A percentile compares a stretch with the other conserved stretches of the same genome.
Conservation (phyloP, 2,329 filamentous ascomycete species). For the Immersiporthe knoxdaviesiana region DNA sequence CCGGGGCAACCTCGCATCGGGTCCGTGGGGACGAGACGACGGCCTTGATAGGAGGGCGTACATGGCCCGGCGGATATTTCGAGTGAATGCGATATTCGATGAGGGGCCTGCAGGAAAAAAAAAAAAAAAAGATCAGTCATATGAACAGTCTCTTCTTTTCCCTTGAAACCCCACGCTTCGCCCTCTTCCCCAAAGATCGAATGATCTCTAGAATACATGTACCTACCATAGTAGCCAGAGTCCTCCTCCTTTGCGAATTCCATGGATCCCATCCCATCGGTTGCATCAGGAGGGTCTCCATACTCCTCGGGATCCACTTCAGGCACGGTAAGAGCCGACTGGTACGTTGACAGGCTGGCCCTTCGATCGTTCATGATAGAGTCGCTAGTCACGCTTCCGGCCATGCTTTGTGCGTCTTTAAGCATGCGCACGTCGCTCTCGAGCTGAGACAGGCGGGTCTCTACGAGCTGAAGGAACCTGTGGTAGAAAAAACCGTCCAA, state of each 20-base stretch:
- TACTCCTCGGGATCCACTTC: conserved; percentile 37
- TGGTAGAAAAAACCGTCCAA: neutral
- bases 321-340: conserved; percentile 30
- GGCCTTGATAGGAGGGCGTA: conserved; percentile 23
- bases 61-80: conserved; percentile 31
- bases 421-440: conserved; percentile 24
- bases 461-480: conserved; percentile 28
- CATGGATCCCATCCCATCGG: conserved; percentile 34
- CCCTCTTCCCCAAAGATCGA: neutral
- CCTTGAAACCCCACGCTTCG: neutral
- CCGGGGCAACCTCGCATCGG: conserved; percentile 6
- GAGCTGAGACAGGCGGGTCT: conserved; percentile 26
- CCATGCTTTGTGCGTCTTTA: conserved; percentile 19
- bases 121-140: neutral
- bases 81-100: conserved; percentile 36
- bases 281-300: conserved; percentile 24
- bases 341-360: conserved; percentile 15
- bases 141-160: neutral
- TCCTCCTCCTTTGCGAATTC: conserved; percentile 33
- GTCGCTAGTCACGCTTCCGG: conserved; percentile 19
- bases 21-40: neutral
- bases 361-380: conserved; percentile 11
- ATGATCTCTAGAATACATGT: neutral
- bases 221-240: conserved; percentile 33
- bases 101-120: conserved; percentile 28